Evolutionary conservation across 1,139 yeast species (phyloP).

Genomic region (Sugiyamaella castrensis): DNA sequence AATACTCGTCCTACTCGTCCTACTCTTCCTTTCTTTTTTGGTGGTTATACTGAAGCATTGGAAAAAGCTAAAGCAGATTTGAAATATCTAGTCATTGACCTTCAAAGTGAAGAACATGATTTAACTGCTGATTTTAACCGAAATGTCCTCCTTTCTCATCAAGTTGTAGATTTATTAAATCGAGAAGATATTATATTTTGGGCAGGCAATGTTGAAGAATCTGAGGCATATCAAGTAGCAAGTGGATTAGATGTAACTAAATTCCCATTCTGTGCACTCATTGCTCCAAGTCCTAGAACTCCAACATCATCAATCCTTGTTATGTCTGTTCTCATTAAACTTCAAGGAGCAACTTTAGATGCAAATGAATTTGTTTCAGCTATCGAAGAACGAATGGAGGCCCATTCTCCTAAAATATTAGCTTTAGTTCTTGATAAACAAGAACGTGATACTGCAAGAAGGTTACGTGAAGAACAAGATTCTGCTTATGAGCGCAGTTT

Average conservation of each 20-base stretch:
- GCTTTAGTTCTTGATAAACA: constrained; percentile 59
- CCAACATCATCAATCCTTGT: constrained; percentile 37
- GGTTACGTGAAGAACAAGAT: constrained; percentile 71
- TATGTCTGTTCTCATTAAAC: constrained; percentile 59
- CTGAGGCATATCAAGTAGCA: constrained; percentile 84
- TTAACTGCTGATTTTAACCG: constrained; percentile 53
- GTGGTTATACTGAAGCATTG: constrained; percentile 75
- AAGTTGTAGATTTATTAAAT: constrained; percentile 50
- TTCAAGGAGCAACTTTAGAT: constrained; percentile 53
- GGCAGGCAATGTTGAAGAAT: constrained; percentile 82
- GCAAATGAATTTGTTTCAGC: constrained; percentile 38
- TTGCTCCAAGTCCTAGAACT: constrained; percentile 47
- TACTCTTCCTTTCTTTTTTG: constrained; percentile 51
- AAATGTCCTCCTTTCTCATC: constrained; percentile 53
- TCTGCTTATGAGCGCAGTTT: constrained; percentile 71
- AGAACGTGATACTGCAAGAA: constrained; percentile 57
- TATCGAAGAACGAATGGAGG: constrained; percentile 40
- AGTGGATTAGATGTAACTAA: constrained; percentile 68
- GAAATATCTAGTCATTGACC: constrained; percentile 66
- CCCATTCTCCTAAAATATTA: constrained; percentile 60
- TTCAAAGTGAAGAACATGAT: constrained; percentile 74
- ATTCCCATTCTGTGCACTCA: constrained; percentile 76
- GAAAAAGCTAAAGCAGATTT: constrained; percentile 64
- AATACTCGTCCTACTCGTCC: constrained; percentile 2
- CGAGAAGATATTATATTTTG: constrained; percentile 62